Evolutionary conservation across 768 basidiomycete genomes (phyloP), one percentile per base, ranked within the genome.

Genomic region (Boletus fagicola): DNA sequence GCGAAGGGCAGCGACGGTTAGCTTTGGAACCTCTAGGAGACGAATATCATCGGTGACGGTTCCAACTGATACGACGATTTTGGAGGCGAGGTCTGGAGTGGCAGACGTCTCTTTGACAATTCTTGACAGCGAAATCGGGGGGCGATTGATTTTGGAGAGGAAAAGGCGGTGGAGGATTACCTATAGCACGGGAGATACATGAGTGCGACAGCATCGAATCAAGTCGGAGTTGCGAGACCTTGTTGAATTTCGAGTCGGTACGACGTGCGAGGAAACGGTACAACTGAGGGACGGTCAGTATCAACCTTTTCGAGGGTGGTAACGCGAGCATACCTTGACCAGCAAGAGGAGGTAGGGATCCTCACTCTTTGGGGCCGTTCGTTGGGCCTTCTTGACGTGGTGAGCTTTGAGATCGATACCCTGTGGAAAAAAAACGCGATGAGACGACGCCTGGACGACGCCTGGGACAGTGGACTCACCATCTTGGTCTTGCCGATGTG

Each of bases 181-280:
- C 89, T 94, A 68, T 50, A 43, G 36, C 52, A 58, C 33, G 28
- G 54, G 54, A 43, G 31, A 46, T 44, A 28, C 8, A 64, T 75
- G 39, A 76, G 68, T 1, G 9, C 53, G 48, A 26, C 47, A 24
- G 26, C 20, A 39, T 51, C 22, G 39, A 51, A 28, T 33, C 33
- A 20, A 52, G 48, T 50, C n/a, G 43, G 55, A 59, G 33, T 61
- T 45, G 42, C 47, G 56, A 36, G 61, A 89, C 90, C 85, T 94
- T 90, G 90, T 99, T 99, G 82, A 99, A 99, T 62, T 79, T 78
- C 54, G 94, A 85, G 73, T 98, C 92, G 57, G 97, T 98, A 70
- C 97, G 89, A 70, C 97, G 89, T 63, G 97, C 95, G 62, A 99
- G 80, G 86, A 99, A 99, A 68, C 97, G 93, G 82, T 99, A 99